A percentile compares a stretch with the other conserved stretches of the same genome.
Conservation (phyloP, 1,284 basidiomycete species). For the Irpex sp. region DNA sequence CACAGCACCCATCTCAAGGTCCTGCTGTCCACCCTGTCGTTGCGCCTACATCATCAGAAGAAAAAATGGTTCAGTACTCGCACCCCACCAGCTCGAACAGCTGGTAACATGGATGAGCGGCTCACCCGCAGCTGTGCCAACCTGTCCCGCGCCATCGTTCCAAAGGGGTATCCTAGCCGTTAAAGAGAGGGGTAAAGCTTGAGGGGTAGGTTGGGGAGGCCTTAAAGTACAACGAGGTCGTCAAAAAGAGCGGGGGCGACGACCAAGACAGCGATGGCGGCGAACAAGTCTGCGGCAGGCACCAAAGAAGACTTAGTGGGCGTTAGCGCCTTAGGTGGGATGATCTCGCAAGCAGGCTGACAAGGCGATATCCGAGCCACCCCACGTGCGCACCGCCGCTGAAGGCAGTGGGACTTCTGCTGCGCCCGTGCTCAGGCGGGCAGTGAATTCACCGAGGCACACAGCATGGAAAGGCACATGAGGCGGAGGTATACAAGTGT, state of each 20-base stretch:
- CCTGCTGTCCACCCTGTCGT: conserved; percentile 23
- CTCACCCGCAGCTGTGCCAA: conserved; percentile 39
- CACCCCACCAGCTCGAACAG: conserved; percentile 9
- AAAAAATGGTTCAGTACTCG: conserved; percentile 11
- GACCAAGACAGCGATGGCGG: conserved; percentile 9
- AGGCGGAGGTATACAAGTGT: not conserved
- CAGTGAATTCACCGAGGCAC: not conserved
- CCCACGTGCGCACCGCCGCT: not conserved
- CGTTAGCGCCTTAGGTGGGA: not conserved
- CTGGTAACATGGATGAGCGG: conserved; percentile 2
- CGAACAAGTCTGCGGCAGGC: not conserved
- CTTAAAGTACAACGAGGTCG: not conserved
- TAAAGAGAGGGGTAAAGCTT: conserved; percentile 7
- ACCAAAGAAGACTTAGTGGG: not conserved
- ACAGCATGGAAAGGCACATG: not conserved
- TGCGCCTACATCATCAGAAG: conserved; percentile 28
- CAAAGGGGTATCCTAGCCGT: conserved; percentile 20
- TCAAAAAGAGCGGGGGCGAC: conserved; percentile 3
- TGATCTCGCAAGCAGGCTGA: conserved; percentile 1
- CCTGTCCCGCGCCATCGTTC: conserved; percentile 35
- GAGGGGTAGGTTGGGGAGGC: not conserved
- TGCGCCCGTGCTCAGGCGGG: not conserved
- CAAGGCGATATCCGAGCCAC: not conserved
- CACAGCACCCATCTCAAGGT: conserved; percentile 31
- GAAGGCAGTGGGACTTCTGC: too few species aligned